A percentile compares a stretch with the other conserved stretches of the same genome.
These are phyloP conservation scores for Cyclostephanos invisitatus DNA, from an alignment of 108 stramenopile species.

Conservation along the genomic window DNA sequence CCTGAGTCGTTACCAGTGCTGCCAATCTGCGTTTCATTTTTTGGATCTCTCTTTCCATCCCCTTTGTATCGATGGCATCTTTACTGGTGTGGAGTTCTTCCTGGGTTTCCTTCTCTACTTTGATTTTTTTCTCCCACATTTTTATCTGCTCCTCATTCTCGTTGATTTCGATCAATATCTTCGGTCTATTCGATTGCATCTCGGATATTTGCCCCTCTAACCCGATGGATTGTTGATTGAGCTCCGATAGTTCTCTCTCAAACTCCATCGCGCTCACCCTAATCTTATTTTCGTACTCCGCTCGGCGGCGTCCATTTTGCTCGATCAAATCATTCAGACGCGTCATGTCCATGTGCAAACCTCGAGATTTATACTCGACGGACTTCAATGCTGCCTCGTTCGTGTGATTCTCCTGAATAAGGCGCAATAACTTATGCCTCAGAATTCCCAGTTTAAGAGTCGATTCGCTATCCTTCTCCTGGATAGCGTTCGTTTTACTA, in stretches of 20 bases:
- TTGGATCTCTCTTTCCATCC: conserved; percentile 86
- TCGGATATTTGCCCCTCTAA: conserved; percentile 52
- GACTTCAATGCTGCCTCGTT: conserved; percentile 63
- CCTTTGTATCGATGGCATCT: conserved; percentile 65
- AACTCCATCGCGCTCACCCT: conserved; percentile 63
- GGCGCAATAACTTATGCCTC: conserved; percentile 60
- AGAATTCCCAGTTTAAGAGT: conserved; percentile 57
- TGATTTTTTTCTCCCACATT: conserved; percentile 83
- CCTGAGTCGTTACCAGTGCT: conserved; percentile 66
- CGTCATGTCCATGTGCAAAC: conserved; percentile 71
- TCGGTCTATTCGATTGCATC: conserved; percentile 48
- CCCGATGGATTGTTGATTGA: conserved; percentile 48
- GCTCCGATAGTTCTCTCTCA: conserved; percentile 68
- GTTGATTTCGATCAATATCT: conserved; percentile 59
- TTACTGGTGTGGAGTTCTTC: conserved; percentile 72
- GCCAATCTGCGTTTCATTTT: conserved; percentile 79
- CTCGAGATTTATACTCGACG: conserved; percentile 43
- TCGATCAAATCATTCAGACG: conserved; percentile 79
- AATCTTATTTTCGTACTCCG: conserved; percentile 50
- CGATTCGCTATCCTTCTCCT: conserved; percentile 61
- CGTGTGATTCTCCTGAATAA: conserved; percentile 51
- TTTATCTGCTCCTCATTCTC: conserved; percentile 70
- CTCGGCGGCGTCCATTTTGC: conserved; percentile 53
- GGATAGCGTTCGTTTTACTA: conserved; percentile 54
- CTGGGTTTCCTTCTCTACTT: conserved; percentile 86